A percentile compares a stretch with the other conserved stretches of the same genome.
Conservation (phyloP, 495 filamentous ascomycete genomes). For the Penicillium cataractarum region DNA sequence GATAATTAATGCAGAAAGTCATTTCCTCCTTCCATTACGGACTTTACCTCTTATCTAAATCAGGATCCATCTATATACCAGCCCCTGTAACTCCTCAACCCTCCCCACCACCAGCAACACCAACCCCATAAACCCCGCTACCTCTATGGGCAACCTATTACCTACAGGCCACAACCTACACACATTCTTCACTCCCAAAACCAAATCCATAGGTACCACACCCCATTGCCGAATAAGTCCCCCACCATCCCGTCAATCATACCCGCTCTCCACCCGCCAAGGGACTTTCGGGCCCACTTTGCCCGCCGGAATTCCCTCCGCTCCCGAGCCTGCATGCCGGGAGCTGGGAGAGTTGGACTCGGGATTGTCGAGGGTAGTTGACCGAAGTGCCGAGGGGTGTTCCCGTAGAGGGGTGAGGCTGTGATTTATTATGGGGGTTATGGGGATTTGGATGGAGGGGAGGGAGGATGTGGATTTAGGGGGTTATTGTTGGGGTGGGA, state of each 20-base stretch:
- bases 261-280: constrained; percentile 8
- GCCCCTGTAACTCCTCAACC: too few relatives aligned
- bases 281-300: constrained; percentile 11
- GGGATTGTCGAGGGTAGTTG: not conserved
- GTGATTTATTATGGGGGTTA: not conserved
- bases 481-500: not conserved
- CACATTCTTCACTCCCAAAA: not conserved
- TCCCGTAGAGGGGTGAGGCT: constrained; percentile 13
- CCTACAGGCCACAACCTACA: too few relatives aligned
- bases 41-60: too few relatives aligned
- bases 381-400: constrained; percentile 13
- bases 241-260: constrained; percentile 11
- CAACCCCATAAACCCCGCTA: too few relatives aligned
- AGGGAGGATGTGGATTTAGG: not conserved
- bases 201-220: not conserved
- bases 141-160: too few relatives aligned
- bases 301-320: constrained; percentile 16
- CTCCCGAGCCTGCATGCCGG: constrained; percentile 16
- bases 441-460: not conserved
- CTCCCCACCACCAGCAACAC: too few relatives aligned
- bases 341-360: not conserved
- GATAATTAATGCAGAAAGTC: too few relatives aligned
- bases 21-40: too few relatives aligned
- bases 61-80: too few relatives aligned
- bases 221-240: constrained; percentile 2